Conservation (phyloP, 495 filamentous ascomycete species). For the Amorphotheca resinae region DNA sequence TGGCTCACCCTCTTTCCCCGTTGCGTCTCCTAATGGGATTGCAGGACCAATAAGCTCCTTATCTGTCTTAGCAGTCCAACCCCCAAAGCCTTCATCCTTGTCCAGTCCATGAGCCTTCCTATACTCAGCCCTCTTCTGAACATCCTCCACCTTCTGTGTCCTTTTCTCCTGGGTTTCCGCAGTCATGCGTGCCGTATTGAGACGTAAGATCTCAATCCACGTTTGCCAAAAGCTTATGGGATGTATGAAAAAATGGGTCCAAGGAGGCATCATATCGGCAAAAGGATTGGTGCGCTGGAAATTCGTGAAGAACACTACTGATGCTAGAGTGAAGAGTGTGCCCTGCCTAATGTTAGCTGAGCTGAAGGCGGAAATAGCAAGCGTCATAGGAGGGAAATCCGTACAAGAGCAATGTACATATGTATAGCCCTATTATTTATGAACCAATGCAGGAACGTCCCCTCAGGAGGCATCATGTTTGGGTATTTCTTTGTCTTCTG, state of each 20-base stretch:
- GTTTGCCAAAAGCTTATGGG: conserved; percentile 47
- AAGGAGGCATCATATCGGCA: conserved; percentile 55
- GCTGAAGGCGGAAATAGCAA: not conserved
- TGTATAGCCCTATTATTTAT: conserved; percentile 61
- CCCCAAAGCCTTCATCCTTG: conserved; percentile 33
- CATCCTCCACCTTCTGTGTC: conserved; percentile 57
- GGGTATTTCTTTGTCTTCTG: conserved; percentile 62
- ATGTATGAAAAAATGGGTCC: conserved; percentile 43
- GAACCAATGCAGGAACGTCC: conserved; percentile 65
- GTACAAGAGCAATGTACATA: conserved; percentile 64
- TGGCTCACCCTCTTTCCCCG: conserved; percentile 24
- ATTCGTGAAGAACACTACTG: conserved; percentile 54
- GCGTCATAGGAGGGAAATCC: conserved; percentile 10
- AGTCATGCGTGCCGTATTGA: conserved; percentile 54
- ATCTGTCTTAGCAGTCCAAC: conserved; percentile 30
- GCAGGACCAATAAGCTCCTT: conserved; percentile 23
- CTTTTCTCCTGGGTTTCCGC: conserved; percentile 53
- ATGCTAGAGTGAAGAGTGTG: conserved; percentile 52
- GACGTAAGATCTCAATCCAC: conserved; percentile 51
- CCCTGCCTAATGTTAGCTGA: conserved; percentile 31
- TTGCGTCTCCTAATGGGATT: conserved; percentile 20
- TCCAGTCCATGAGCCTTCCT: conserved; percentile 72
- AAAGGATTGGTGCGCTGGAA: conserved; percentile 61
- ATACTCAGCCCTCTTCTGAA: conserved; percentile 64
- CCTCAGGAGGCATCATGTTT: conserved; percentile 64